Evolutionary conservation across 2,329 filamentous ascomycete genomes (phyloP), one percentile per base, ranked within the genome.

Genomic region (Xylaria digitata): DNA sequence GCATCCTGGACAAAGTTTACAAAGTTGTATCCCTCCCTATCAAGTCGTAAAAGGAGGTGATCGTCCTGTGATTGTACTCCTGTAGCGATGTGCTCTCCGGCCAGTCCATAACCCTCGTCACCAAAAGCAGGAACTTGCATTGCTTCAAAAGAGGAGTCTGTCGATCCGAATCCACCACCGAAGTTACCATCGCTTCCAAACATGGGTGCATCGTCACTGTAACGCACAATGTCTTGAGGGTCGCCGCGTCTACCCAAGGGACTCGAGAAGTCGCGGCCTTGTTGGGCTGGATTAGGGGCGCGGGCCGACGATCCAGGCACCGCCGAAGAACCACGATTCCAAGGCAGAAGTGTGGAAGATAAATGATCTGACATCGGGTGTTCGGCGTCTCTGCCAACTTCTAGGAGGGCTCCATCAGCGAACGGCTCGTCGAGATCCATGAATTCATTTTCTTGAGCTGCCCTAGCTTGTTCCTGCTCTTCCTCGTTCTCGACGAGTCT

Each of bases 351-450:
- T 37, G 85, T 76, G 17, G 83, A 85, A 0, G 83, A 85, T 52
- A 86, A 86, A 60, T 90, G 86, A 65, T 96, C 91, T 4, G 88
- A 87, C 60, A 96, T 84, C 7, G 87, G 86, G 0, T 87, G 84
- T 0, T 83, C 86, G 0, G 87, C 90, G 48, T 92, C 87, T 78
- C 78, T 75, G 26, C 77, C 78, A 15, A 78, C 65, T 61, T 80
- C 78, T 2, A 71, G 71, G 23, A 61, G 62, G 40, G 55, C 66
- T n/a, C 66, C 65, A 13, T 71, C 61, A 30, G 30, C 57, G 50
- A 70, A 67, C 5, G 67, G 61, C 9, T 72, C 70, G 17, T 64
- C 59, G 26, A 71, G 37, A 34, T 75, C 63, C 40, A 66, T 46
- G 40, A 74, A 70, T 0, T 76, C 77, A 42, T 76, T 76, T 7